phyloP scores from a whole-genome alignment of 257 asterid genomes.

The Salvia miltiorrhiza region DNA sequence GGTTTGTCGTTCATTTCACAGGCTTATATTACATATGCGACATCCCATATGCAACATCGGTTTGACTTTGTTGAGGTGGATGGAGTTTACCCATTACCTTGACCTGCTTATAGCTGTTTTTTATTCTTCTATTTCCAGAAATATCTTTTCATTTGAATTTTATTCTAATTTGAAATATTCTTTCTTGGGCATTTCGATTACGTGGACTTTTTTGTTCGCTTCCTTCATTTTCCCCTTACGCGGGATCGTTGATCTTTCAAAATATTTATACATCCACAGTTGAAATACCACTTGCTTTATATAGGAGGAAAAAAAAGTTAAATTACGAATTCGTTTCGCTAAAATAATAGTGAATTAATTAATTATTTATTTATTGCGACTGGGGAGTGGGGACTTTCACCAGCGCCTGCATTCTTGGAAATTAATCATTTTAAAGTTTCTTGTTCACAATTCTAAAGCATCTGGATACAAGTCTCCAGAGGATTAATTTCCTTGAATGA shows the following conservation, averaged over 20 bases:
- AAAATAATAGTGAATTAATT: no score
- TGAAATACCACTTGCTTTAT: background rate
- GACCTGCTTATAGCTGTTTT: slow-evolving; percentile 13
- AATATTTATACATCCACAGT: background rate
- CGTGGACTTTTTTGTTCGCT: slow-evolving; percentile 21
- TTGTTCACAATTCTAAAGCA: no score
- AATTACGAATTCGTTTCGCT: background rate
- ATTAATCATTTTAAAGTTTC: no score
- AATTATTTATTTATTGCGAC: no score
- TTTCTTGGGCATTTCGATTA: slow-evolving; percentile 16
- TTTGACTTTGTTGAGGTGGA: slow-evolving; percentile 32
- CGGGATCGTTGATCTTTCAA: slow-evolving; percentile 33
- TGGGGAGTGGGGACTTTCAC: no score
- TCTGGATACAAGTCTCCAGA: no score
- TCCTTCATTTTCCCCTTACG: slow-evolving; percentile 4
- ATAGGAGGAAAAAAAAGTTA: background rate
- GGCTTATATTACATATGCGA: no score
- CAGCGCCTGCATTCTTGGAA: no score
- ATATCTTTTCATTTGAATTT: background rate
- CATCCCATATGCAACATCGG: no score
- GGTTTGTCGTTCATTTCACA: no score
- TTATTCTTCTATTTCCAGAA: background rate
- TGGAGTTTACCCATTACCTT: slow-evolving; percentile 7
- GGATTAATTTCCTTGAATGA: no score
- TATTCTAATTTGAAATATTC: background rate